Evolutionary conservation across 768 basidiomycete genomes (phyloP).

Genomic region (Coprinopsis sp.): DNA sequence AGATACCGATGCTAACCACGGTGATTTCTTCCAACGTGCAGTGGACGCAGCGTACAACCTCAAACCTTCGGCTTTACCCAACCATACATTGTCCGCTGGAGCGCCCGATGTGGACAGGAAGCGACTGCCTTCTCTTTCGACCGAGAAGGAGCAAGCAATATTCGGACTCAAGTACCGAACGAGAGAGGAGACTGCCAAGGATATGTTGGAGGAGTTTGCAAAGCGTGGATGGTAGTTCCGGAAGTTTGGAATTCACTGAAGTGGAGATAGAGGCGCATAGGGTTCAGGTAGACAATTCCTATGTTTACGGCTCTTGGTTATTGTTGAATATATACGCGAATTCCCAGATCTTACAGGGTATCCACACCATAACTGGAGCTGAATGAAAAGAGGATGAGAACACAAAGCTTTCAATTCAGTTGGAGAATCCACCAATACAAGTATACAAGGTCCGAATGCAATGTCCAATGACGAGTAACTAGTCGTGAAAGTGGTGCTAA

Average conservation of each 20-base stretch:
- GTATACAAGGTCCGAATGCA: too few relatives aligned
- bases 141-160: constrained; percentile 23
- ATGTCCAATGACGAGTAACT: too few relatives aligned
- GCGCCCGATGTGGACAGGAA: constrained; percentile 22
- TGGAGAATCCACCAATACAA: too few relatives aligned
- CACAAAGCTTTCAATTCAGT: too few relatives aligned
- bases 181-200: constrained; percentile 22
- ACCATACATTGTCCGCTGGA: constrained; percentile 19
- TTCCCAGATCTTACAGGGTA: background rate
- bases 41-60: constrained; percentile 31
- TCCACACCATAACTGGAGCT: too few relatives aligned
- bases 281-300: too few relatives aligned
- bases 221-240: constrained; percentile 4
- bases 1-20: background rate
- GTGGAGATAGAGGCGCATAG: too few relatives aligned
- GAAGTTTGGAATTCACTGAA: too few relatives aligned
- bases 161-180: constrained; percentile 28
- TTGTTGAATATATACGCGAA: background rate
- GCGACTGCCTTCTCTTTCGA: constrained; percentile 21
- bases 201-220: constrained; percentile 6
- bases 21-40: background rate
- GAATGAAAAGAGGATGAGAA: too few relatives aligned
- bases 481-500: too few relatives aligned
- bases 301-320: background rate
- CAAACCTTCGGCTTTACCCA: constrained; percentile 19